Evolutionary conservation across 768 basidiomycete species (phyloP).

Genomic region (Phanerochaete sordida): DNA sequence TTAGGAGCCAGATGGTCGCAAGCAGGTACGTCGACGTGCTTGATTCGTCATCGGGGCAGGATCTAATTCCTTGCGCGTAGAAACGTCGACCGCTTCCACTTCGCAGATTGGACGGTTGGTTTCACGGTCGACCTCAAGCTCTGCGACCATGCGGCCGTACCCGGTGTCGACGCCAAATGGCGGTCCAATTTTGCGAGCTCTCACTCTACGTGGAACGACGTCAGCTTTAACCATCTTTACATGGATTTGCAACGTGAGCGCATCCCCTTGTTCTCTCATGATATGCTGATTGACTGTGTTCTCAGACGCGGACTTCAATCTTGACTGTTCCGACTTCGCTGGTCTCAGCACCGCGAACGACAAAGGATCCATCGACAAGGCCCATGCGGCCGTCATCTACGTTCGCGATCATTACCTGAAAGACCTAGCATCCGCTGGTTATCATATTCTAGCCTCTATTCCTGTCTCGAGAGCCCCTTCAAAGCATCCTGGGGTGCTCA

Average conservation of each 20-base stretch:
- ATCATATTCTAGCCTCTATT: constrained; percentile 23
- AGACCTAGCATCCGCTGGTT: constrained; percentile 11
- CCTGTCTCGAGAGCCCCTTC: constrained; percentile 14
- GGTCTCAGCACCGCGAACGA: constrained; percentile 13
- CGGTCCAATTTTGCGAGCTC: not conserved
- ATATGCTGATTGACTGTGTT: not conserved
- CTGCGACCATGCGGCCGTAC: constrained; percentile 4
- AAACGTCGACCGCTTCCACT: not conserved
- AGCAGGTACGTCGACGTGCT: constrained; percentile 3
- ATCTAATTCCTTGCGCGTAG: not conserved
- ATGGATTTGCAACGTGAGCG: constrained; percentile 20
- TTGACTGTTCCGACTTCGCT: constrained; percentile 20
- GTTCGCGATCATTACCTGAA: constrained; percentile 20
- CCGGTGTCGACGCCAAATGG: not conserved
- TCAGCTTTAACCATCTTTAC: constrained; percentile 19
- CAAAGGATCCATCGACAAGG: constrained; percentile 13
- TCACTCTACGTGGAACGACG: constrained; percentile 13
- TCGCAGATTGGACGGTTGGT: constrained; percentile 16
- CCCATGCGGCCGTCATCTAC: constrained; percentile 20
- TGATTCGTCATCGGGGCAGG: not conserved
- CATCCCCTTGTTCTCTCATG: not conserved
- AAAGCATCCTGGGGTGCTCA: constrained; percentile 10
- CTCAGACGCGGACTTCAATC: constrained; percentile 19
- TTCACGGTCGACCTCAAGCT: constrained; percentile 24
- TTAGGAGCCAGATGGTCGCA: not conserved